Conservation (phyloP, 2,329 filamentous ascomycete species). For the Helotiales sp. region DNA sequence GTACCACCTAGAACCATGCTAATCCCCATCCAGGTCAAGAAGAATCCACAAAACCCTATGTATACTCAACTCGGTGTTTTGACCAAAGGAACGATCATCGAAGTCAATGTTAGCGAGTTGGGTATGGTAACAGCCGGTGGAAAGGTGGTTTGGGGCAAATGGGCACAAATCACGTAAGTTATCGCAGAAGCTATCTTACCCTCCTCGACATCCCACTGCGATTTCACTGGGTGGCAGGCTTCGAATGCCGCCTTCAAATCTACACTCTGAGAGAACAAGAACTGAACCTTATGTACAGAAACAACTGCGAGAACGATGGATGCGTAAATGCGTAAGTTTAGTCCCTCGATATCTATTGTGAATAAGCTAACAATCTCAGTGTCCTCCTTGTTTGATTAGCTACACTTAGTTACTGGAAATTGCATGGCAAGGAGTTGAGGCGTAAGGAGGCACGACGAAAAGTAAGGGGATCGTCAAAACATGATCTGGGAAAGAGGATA, state of each 20-base stretch:
- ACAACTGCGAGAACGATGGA: constrained; percentile 34
- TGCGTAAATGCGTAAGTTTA: constrained; percentile 34
- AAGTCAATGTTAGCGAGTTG: constrained; percentile 92
- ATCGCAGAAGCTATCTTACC: neutral
- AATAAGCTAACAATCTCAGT: constrained; percentile 13
- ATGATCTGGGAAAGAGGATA: neutral
- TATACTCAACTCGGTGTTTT: constrained; percentile 93
- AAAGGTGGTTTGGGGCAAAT: constrained; percentile 89
- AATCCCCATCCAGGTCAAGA: constrained; percentile 54
- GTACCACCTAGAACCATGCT: neutral
- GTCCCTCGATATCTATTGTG: too few species aligned
- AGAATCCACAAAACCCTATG: constrained; percentile 86
- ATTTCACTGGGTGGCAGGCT: neutral
- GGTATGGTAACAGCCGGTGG: constrained; percentile 89
- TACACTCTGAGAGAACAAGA: neutral
- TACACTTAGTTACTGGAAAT: constrained; percentile 8
- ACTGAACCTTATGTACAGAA: neutral
- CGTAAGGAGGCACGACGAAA: constrained; percentile 15
- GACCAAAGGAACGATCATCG: constrained; percentile 82
- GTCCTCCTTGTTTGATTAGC: constrained; percentile 38
- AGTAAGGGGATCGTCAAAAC: neutral
- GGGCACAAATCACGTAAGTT: constrained; percentile 65
- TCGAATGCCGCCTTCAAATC: too few species aligned
- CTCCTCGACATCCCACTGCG: neutral
- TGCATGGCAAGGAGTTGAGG: constrained; percentile 31